Evolutionary conservation across 2,329 filamentous ascomycete species (phyloP), one percentile per base, ranked within the genome.

Genomic region (Emmonsiellopsis sp.): DNA sequence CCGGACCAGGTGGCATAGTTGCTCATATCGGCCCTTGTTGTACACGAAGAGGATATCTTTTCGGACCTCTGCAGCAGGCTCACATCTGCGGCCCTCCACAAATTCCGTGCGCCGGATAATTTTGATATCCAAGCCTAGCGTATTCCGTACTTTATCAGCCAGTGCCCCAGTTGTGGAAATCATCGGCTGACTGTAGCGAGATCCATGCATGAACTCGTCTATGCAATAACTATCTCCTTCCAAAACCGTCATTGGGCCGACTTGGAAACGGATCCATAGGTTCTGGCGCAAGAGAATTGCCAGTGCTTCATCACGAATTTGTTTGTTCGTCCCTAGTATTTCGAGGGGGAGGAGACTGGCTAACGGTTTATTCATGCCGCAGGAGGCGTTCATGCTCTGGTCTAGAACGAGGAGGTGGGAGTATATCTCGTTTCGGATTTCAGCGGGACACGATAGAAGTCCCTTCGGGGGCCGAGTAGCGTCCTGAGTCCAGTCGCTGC

Each of bases 391-490:
- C 45, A 48, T 48, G 33, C 33, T 37, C 17, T 9, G 45, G 14
- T 37, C 33, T 6, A 48, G 13, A 8, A 48, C 33, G 33, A 48
- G 33, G 34, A 48, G 14, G 45, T 37, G 34, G 3, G 33, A 48
- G 17, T 51, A 51, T 32, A 51, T 51, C 13, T 36, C 32, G 11
- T 9, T 44, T 42, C 49, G 49, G 13, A 51, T 32, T 51, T 51
- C 49, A 32, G 34, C n/a, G 7, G 49, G 49, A 32, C 39, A 27
- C 13, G 49, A 51, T 33, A 44, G 39, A n/a, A 51, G 43, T 17
- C 39, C 21, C n/a, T 13, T 42, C 17, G 21, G 39, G 17, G 40
- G 32, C 17, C 31, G 21, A 39, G 21, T 5, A 34, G 31, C 11
- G 33, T 10, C 33, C 37, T 48, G 32, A 11, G 10, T 17, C 11